These are phyloP conservation scores for Carex parvula DNA, from an alignment of 176 grass and related monocot species.

Conservation along the genomic window DNA sequence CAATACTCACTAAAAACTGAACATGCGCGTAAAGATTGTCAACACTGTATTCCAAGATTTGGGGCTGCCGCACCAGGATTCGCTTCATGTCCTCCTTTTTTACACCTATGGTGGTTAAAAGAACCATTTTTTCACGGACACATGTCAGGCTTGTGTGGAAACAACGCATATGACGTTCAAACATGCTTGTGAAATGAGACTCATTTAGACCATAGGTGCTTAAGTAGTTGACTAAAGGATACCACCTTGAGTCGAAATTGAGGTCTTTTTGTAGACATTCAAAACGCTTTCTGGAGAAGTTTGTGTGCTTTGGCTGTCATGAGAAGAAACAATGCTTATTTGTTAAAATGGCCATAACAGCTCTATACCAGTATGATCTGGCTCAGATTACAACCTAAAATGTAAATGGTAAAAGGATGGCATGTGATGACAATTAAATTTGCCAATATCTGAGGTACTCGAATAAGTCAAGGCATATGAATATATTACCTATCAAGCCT, in stretches of 20 bases:
- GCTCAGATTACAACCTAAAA: constrained; percentile 10
- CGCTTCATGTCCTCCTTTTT: constrained; percentile 87
- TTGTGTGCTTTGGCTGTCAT: constrained; percentile 69
- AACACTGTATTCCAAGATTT: constrained; percentile 86
- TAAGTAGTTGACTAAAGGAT: constrained; percentile 81
- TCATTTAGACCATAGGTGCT: constrained; percentile 83
- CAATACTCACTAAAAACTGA: constrained; percentile 68
- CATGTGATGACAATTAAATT: not conserved
- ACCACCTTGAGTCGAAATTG: constrained; percentile 82
- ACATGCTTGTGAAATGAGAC: constrained; percentile 81
- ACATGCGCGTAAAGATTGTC: constrained; percentile 84
- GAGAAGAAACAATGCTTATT: not conserved
- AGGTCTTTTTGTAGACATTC: constrained; percentile 81
- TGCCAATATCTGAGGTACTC: not conserved
- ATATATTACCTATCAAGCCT: not conserved
- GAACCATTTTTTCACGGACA: constrained; percentile 72
- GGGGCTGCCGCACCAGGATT: constrained; percentile 81
- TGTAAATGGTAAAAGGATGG: not conserved
- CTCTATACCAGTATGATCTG: not conserved
- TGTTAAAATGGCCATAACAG: not conserved
- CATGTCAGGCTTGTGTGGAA: constrained; percentile 71
- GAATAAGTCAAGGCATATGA: not conserved
- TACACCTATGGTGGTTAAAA: constrained; percentile 66
- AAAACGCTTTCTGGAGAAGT: constrained; percentile 51
- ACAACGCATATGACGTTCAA: constrained; percentile 81